Evolutionary conservation across 768 basidiomycete genomes (phyloP).

Genomic region (Cytidiella melzeri): DNA sequence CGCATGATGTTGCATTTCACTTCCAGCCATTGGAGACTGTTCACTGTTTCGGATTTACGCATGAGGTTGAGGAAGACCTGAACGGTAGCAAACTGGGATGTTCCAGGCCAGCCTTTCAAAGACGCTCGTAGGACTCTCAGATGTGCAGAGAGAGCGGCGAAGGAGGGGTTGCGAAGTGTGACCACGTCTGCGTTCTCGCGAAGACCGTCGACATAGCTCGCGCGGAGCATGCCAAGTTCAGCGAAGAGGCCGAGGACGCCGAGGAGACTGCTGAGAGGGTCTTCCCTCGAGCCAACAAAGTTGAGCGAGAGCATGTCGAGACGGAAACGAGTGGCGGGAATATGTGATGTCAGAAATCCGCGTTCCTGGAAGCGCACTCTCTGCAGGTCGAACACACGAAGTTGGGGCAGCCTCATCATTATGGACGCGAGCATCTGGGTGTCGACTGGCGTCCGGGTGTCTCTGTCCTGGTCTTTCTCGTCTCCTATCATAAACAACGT

Average conservation of each 20-base stretch:
- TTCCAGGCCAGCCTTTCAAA: neutral
- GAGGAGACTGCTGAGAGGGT: neutral
- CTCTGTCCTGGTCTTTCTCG: slow-evolving; percentile 2
- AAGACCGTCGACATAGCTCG: neutral
- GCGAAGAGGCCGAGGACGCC: neutral
- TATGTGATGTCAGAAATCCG: neutral
- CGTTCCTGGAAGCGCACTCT: slow-evolving; percentile 1
- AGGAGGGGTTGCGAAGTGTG: neutral
- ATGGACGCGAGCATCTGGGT: neutral
- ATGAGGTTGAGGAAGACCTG: slow-evolving; percentile 1
- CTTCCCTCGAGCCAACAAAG: slow-evolving; percentile 2
- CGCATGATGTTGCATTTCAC: slow-evolving; percentile 3
- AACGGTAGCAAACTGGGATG: neutral
- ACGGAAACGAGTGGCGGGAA: neutral
- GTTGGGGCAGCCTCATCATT: neutral
- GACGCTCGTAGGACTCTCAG: neutral
- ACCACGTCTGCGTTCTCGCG: neutral
- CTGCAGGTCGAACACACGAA: neutral
- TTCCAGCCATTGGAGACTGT: neutral
- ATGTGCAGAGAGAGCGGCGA: neutral
- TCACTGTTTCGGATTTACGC: neutral
- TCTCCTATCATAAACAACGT: neutral
- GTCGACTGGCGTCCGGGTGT: neutral
- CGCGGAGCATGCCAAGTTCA: neutral
- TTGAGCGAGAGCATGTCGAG: slow-evolving; percentile 1